These are phyloP conservation scores for Zanthoxylum bungeanum DNA, from an alignment of 345 rosid genomes.

Conservation along the genomic window DNA sequence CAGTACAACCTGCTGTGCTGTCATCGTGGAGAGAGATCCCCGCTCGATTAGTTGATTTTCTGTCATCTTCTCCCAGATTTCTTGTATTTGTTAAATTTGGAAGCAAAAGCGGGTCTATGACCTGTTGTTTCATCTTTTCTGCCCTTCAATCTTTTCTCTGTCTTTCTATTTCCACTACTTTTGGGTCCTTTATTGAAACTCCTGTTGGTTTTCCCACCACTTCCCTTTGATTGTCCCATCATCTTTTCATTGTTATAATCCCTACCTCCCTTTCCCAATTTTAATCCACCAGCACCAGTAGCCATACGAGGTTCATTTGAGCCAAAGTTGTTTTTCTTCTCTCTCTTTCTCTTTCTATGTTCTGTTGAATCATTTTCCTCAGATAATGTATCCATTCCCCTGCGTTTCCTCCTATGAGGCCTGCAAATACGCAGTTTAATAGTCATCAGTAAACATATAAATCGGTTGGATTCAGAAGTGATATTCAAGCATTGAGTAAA, in stretches of 20 bases:
- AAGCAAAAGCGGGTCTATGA: constrained; percentile 11
- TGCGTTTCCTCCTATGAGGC: constrained; percentile 22
- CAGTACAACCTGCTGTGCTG: neutral
- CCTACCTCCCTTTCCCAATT: constrained; percentile 16
- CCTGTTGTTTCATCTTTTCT: constrained; percentile 3
- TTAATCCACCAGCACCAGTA: constrained; percentile 10
- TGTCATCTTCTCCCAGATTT: constrained; percentile 19
- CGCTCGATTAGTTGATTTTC: neutral
- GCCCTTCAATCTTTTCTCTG: neutral
- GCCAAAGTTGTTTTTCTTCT: neutral
- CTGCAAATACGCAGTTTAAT: constrained; percentile 14
- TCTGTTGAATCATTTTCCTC: constrained; percentile 12
- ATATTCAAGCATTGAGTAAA: neutral
- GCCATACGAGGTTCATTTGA: constrained; percentile 5
- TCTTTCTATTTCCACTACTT: constrained; percentile 18
- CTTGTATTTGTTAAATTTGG: constrained; percentile 4
- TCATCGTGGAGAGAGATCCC: neutral
- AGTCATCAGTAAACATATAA: neutral
- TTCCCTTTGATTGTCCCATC: constrained; percentile 13
- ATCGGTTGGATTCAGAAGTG: neutral
- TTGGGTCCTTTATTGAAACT: constrained; percentile 3
- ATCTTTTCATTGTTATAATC: constrained; percentile 6
- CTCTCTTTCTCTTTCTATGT: constrained; percentile 29
- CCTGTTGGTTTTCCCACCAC: constrained; percentile 10
- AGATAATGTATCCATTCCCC: constrained; percentile 7